These are phyloP conservation scores for Dioszegia hungarica DNA, from an alignment of 768 basidiomycete species.

Conservation along the genomic window DNA sequence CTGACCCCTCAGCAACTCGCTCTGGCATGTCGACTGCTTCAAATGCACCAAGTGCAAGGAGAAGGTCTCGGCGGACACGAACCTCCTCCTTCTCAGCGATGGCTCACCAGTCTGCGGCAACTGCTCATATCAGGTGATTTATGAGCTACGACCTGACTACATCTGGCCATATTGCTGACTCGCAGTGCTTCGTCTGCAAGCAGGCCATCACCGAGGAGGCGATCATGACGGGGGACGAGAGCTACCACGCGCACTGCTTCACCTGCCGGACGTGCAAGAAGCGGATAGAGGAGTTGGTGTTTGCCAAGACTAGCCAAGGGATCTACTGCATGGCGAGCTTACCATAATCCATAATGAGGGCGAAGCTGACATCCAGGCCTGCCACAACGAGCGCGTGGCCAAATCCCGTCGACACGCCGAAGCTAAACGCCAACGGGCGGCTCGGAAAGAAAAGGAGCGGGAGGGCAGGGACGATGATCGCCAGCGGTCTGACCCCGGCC, in stretches of 20 bases:
- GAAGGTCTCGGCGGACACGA: constrained; percentile 89
- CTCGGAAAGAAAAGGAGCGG: constrained; percentile 44
- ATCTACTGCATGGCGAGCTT: constrained; percentile 70
- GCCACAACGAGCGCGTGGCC: constrained; percentile 95
- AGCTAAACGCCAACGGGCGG: constrained; percentile 64
- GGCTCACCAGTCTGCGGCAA: constrained; percentile 74
- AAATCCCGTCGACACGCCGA: constrained; percentile 86
- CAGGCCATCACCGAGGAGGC: constrained; percentile 95
- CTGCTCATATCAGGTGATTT: constrained; percentile 46
- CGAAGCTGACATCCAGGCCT: constrained; percentile 57
- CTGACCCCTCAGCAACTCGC: constrained; percentile 86
- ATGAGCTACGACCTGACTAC: too few species aligned
- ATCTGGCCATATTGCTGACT: too few species aligned
- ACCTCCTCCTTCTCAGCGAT: constrained; percentile 91
- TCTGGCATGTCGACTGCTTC: constrained; percentile 71
- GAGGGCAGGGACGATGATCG: constrained; percentile 26
- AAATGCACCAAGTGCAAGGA: constrained; percentile 93
- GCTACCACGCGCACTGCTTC: constrained; percentile 97
- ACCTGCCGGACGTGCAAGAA: constrained; percentile 92
- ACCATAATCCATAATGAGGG: background rate
- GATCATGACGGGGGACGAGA: constrained; percentile 97
- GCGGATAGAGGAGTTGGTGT: constrained; percentile 95
- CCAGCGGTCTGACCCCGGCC: background rate
- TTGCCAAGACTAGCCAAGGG: constrained; percentile 95
- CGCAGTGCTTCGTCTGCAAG: constrained; percentile 87